Conservation (phyloP, 345 rosid genomes). For the Hypericum perforatum region DNA sequence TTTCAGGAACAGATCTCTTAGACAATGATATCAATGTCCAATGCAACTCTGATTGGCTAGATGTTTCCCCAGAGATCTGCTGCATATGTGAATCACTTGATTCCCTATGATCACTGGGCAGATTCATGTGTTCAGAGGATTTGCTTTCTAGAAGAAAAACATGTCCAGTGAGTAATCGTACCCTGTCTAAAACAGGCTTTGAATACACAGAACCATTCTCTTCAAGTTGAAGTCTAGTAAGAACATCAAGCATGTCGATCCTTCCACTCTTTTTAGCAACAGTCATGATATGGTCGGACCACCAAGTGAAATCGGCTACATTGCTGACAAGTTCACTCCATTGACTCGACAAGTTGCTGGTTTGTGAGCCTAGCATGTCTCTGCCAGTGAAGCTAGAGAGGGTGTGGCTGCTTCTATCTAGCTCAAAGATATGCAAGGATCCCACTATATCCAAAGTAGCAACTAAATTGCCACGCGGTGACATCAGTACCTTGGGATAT, state of each 20-base stretch:
- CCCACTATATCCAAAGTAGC: conserved; percentile 68
- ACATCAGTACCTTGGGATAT: conserved; percentile 68
- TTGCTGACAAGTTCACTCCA: conserved; percentile 29
- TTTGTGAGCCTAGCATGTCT: conserved; percentile 24
- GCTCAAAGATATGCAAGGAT: conserved; percentile 47
- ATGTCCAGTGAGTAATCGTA: conserved; percentile 37
- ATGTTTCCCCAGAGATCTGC: conserved; percentile 23
- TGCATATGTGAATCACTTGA: conserved; percentile 22
- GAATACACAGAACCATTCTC: conserved; percentile 44
- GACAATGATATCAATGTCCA: conserved; percentile 77
- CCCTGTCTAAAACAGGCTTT: conserved; percentile 63
- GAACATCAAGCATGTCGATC: conserved; percentile 46
- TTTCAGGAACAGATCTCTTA: conserved; percentile 70
- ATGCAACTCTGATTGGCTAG: conserved; percentile 24
- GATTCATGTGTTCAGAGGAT: conserved; percentile 22
- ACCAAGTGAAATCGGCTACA: conserved; percentile 78
- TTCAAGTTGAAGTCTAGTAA: conserved; percentile 37
- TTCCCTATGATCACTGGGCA: conserved; percentile 21
- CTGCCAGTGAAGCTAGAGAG: conserved; percentile 25
- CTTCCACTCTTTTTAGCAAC: conserved; percentile 46
- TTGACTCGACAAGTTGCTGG: conserved; percentile 16
- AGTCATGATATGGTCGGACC: conserved; percentile 68
- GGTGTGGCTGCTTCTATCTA: conserved; percentile 35
- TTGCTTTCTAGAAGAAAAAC: conserved; percentile 58
- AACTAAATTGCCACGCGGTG: conserved; percentile 54